A percentile compares a stretch with the other conserved stretches of the same genome.
These are phyloP conservation scores for Ensete ventricosum DNA, from an alignment of 176 grass and related monocot genomes.

Conservation along the genomic window DNA sequence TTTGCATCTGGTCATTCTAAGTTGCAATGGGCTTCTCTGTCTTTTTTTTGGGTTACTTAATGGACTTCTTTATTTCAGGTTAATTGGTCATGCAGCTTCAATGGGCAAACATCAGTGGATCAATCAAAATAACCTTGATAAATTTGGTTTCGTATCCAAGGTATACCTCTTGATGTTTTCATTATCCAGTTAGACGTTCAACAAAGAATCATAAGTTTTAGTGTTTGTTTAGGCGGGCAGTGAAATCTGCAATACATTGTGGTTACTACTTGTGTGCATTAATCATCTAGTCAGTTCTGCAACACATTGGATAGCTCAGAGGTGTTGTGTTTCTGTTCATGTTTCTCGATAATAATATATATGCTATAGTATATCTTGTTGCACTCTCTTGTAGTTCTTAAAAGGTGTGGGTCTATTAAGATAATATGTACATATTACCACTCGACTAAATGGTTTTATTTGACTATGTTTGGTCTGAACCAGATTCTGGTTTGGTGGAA, in stretches of 20 bases:
- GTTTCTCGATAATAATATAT: background rate
- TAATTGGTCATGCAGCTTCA: constrained; percentile 54
- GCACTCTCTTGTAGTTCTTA: too few relatives aligned
- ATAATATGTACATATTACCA: background rate
- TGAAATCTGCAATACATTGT: background rate
- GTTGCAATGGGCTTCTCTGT: background rate
- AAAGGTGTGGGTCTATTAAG: background rate
- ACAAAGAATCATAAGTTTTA: background rate
- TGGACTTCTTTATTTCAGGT: constrained; percentile 31
- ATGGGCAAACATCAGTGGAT: constrained; percentile 70
- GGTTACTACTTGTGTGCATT: background rate
- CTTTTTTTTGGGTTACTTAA: constrained; percentile 3
- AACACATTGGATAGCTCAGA: background rate
- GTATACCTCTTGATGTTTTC: constrained; percentile 22
- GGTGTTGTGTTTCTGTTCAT: background rate
- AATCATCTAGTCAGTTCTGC: background rate
- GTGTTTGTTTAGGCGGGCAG: background rate
- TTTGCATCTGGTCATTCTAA: background rate
- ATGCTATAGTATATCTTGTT: background rate
- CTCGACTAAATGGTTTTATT: background rate
- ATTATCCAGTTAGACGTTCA: background rate
- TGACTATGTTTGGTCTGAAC: background rate
- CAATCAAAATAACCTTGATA: constrained; percentile 30
- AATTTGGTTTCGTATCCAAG: constrained; percentile 42
- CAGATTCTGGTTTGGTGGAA: background rate